Percentiles rank a stretch among this genome's conserved stretches.
Conservation (phyloP, 352 stramenopile species). For the Nothophytophthora sp. region DNA sequence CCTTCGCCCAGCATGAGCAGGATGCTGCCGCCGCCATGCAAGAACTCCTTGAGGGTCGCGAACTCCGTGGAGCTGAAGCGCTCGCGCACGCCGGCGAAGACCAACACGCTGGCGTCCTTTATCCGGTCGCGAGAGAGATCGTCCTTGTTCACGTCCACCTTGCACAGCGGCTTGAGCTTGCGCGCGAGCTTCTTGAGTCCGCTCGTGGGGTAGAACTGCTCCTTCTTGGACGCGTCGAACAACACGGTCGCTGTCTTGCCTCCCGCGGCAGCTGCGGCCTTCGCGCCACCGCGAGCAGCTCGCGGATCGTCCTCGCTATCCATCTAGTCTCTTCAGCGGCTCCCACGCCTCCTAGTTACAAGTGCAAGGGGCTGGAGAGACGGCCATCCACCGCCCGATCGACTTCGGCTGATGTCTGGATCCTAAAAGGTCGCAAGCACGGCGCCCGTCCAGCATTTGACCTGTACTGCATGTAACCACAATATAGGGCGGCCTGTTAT, state of each 20-base stretch:
- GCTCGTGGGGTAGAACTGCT: conserved; percentile 89
- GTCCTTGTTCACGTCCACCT: conserved; percentile 96
- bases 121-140: conserved; percentile 89
- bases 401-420: conserved; percentile 3
- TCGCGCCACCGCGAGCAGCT: neutral
- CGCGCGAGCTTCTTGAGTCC: conserved; percentile 95
- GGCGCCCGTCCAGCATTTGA: neutral
- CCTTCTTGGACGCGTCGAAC: conserved; percentile 94
- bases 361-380: too few species aligned
- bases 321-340: too few species aligned
- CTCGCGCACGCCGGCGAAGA: conserved; percentile 90
- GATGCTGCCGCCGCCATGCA: conserved; percentile 88
- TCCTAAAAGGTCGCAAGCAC: conserved; percentile 33
- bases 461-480: too few species aligned
- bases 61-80: conserved; percentile 91
- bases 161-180: conserved; percentile 87
- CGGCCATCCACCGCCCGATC: too few species aligned
- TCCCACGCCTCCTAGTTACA: too few species aligned
- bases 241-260: conserved; percentile 50
- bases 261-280: neutral
- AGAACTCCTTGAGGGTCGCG: conserved; percentile 87
- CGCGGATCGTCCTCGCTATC: conserved; percentile 24
- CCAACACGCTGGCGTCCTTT: conserved; percentile 84
- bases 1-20: conserved; percentile 92
- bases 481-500: too few species aligned